A percentile compares a stretch with the other conserved stretches of the same genome.
Evolutionary conservation across 1,284 basidiomycete genomes (phyloP).

Genomic region (Cystobasidiaceae sp.): DNA sequence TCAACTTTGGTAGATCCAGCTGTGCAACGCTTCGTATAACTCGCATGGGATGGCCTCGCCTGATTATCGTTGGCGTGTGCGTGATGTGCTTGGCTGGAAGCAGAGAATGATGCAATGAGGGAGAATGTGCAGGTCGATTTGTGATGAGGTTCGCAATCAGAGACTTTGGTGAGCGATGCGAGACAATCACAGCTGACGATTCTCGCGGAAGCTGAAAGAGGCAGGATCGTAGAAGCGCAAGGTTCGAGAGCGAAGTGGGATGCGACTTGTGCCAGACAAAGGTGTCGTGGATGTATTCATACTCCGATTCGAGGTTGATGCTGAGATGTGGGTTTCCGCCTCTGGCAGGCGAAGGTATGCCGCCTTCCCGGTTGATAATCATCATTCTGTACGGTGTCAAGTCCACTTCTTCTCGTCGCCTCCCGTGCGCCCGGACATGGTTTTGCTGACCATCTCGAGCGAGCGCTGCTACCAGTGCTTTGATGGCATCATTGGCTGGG

Average conservation of each 20-base stretch:
- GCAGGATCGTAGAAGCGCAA: constrained; percentile 81
- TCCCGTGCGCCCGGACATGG: neutral
- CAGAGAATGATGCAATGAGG: constrained; percentile 86
- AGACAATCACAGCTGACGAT: constrained; percentile 92
- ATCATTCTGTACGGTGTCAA: constrained; percentile 76
- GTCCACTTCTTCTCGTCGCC: constrained; percentile 45
- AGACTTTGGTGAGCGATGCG: constrained; percentile 89
- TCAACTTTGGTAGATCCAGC: constrained; percentile 73
- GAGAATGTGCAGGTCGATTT: constrained; percentile 94
- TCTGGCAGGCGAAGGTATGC: constrained; percentile 94
- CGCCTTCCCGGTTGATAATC: constrained; percentile 96
- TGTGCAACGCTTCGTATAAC: constrained; percentile 62
- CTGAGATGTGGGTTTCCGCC: constrained; percentile 90
- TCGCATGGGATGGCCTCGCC: constrained; percentile 78
- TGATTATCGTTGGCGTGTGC: constrained; percentile 87
- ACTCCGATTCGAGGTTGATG: constrained; percentile 89
- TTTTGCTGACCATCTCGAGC: constrained; percentile 47
- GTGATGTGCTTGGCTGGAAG: constrained; percentile 57
- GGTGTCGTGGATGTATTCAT: constrained; percentile 75
- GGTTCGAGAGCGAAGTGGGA: constrained; percentile 80
- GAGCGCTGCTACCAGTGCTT: constrained; percentile 83
- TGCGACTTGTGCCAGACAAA: constrained; percentile 81
- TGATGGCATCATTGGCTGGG: constrained; percentile 83
- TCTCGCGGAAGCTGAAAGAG: constrained; percentile 86
- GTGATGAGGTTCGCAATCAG: constrained; percentile 97